Evolutionary conservation across 2,329 filamentous ascomycete genomes (phyloP), one percentile per base, ranked within the genome.

Genomic region (Sclerotinia minor): DNA sequence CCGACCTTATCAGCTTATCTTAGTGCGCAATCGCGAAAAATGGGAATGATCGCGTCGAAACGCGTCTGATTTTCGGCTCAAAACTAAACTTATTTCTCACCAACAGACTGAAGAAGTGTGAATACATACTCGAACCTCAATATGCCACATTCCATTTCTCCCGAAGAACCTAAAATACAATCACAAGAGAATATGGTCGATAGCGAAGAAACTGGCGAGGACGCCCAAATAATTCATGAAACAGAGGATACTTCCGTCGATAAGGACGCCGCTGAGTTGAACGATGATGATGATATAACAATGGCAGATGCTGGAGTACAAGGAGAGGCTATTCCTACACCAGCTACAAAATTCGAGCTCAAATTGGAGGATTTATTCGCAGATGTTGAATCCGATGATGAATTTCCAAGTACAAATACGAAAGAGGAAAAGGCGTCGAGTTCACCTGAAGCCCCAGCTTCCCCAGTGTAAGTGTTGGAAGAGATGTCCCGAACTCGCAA

Each of bases 351-450:
- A 59, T 8, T 19, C 19, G 74, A 77, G 64, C 78, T 82, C 55
- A 86, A 85, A 67, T 78, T 89, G 8, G 85, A 87, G 60, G 84
- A 88, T 5, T 72, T 89, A 15, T 89, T 89, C 67, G 82, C 79
- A 45, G 85, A 87, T 71, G 80, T 81, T 24, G 85, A 87, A 55
- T 87, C 84, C 1, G 86, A 89, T 70, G 85, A 87, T 0, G 87
- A 89, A 70, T 87, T 88, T 61, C 82, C 84, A 8, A 85, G 81
- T 72, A 83, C 83, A 19, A 71, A 70, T 45, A 68, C 50, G 5
- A 75, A 72, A 65, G 79, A 80, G 9, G 74, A 81, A 29, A 80
- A 82, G 49, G 75, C 75, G 15, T 78, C 77, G 21, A 84, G 80
- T 72, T 83, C 81, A 47, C 81, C 79, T 5, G 76, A 77, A 41